A percentile compares a stretch with the other conserved stretches of the same genome.
Conservation (phyloP, 768 basidiomycete genomes). For the Leccinum barrowsii region DNA sequence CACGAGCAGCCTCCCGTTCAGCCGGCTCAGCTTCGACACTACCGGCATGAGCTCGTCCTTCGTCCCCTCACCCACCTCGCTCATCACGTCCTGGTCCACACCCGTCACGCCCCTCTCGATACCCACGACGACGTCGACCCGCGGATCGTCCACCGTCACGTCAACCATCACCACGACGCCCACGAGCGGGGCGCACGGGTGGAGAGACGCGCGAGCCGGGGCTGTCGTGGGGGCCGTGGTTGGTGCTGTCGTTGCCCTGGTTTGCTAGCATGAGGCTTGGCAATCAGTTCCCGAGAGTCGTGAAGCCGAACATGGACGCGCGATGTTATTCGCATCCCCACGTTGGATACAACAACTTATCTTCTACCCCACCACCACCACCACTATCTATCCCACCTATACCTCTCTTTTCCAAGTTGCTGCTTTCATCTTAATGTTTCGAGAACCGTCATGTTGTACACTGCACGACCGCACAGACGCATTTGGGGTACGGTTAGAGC, state of each 20-base stretch:
- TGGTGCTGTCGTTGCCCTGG: conserved; percentile 5
- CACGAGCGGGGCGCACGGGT: conserved; percentile 1
- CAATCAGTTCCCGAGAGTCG: background rate
- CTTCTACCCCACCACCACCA: background rate
- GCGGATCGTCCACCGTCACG: background rate
- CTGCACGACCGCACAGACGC: background rate
- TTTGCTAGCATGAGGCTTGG: background rate
- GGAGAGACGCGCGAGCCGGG: background rate
- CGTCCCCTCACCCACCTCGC: conserved; percentile 21
- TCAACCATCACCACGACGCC: background rate
- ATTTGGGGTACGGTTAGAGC: background rate
- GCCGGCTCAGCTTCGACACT: conserved; percentile 21
- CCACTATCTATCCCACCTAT: background rate
- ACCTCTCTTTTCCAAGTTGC: background rate
- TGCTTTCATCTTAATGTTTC: background rate
- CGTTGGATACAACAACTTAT: background rate
- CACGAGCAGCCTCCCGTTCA: conserved; percentile 20
- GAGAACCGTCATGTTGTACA: background rate
- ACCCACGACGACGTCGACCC: background rate
- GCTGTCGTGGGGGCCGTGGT: conserved; percentile 1
- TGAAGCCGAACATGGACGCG: background rate
- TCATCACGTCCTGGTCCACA: conserved; percentile 27
- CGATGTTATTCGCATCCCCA: background rate
- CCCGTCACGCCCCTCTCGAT: conserved; percentile 9
- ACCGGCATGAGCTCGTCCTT: conserved; percentile 14